phyloP scores from a whole-genome alignment of 345 rosid species.

The Streptanthus diversifolius region DNA sequence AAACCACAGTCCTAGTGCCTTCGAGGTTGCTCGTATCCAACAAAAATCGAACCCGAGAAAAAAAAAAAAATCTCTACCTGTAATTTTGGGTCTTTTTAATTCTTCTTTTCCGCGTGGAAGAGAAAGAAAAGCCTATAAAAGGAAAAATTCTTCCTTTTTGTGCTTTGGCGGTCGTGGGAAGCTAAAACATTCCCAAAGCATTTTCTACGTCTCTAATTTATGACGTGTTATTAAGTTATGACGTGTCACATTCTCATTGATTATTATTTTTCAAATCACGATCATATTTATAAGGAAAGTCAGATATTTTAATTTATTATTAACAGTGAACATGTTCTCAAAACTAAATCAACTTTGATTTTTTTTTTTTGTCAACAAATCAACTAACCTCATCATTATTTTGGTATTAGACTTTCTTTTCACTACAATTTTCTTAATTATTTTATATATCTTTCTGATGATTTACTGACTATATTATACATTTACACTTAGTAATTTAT shows the following conservation, averaged over 20 bases:
- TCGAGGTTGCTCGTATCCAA: slow-evolving; percentile 8
- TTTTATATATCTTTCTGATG: no score
- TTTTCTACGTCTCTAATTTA: background rate
- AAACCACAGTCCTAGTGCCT: background rate
- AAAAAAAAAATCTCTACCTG: no score
- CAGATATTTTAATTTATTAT: background rate
- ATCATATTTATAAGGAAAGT: no score
- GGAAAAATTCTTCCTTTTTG: slow-evolving; percentile 6
- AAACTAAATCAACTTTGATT: background rate
- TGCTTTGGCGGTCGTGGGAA: slow-evolving; percentile 18
- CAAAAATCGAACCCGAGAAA: slow-evolving; percentile 7
- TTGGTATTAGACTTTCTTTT: no score
- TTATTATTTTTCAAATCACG: no score
- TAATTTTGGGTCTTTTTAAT: background rate
- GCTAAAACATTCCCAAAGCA: background rate
- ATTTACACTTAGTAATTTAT: background rate
- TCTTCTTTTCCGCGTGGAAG: slow-evolving; percentile 20
- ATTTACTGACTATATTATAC: background rate
- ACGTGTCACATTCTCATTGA: no score
- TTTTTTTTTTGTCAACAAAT: no score
- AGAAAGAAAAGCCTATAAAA: slow-evolving; percentile 19
- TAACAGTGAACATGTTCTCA: background rate
- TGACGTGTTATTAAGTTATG: background rate
- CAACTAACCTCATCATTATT: no score
- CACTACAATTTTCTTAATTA: no score